Evolutionary conservation across 2,329 filamentous ascomycete genomes (phyloP), one percentile per base, ranked within the genome.

Genomic region (Fusarium hostae): DNA sequence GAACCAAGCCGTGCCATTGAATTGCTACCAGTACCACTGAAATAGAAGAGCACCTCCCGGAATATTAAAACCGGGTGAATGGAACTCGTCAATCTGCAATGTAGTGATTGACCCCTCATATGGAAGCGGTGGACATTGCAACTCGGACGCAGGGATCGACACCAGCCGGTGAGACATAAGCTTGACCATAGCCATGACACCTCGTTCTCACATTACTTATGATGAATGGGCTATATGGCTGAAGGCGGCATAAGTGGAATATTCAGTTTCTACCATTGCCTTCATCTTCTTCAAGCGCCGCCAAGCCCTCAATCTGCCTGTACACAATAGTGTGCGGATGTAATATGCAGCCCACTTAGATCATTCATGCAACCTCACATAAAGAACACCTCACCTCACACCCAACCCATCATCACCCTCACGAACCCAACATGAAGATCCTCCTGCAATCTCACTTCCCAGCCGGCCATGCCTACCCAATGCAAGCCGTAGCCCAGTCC

Each of bases 391-490:
- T 30, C 40, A 34, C 11, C 28, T 56, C 52, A 26, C 12, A 9
- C 5, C 45, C 18, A 18, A 20, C 9, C 35, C 32, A n/a, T 35
- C 24, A 47, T 22, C 50, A 3, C 22, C 50, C 18, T 41, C n/a
- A n/a, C n/a, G 13, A n/a, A 35, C 8, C 2, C 56, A 39, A 40
- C n/a, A 81, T 83, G 78, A 82, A 79, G 51, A 74, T 83, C 50
- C 77, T 83, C 15, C 73, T 83, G 11, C 77, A 82, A 57, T 83
- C 81, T 12, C 81, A 81, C 59, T 82, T 82, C 44, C 81, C 81
- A 13, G 80, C 79, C 0, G 81, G 81, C 41, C 81, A 83, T 73
- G 77, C 79, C 28, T 79, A 81, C 37, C 82, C 82, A 18, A 82
- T 82, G 79, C 81, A 82, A 59, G 80, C 82, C 9, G 76, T 82